These are phyloP conservation scores for Extremus antarcticus DNA, from an alignment of 495 filamentous ascomycete genomes.

Conservation along the genomic window DNA sequence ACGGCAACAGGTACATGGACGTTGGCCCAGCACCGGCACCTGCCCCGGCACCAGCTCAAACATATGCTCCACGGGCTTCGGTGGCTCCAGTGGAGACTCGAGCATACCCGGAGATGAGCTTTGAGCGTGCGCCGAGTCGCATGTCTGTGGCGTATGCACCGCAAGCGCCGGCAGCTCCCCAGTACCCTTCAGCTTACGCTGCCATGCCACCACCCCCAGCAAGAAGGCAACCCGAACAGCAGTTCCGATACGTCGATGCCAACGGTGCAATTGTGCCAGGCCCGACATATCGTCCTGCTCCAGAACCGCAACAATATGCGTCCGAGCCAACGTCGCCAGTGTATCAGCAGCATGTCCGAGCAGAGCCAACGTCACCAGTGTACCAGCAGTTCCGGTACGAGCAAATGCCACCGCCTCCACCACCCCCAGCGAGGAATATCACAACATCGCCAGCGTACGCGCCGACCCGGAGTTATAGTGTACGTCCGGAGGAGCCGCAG, in stretches of 20 bases:
- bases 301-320: constrained; percentile 1
- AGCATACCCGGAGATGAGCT: not conserved
- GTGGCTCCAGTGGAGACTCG: constrained; percentile 21
- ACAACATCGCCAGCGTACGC: constrained; percentile 10
- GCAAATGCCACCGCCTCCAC: constrained; percentile 3
- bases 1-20: constrained; percentile 29
- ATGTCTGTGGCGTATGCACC: not conserved
- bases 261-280: constrained; percentile 5
- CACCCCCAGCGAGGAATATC: not conserved
- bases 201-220: not conserved
- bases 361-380: constrained; percentile 12
- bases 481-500: constrained; percentile 9
- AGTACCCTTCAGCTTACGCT: not conserved
- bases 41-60: not conserved
- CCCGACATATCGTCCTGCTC: constrained; percentile 4
- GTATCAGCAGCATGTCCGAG: constrained; percentile 5
- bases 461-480: constrained; percentile 9
- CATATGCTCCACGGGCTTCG: constrained; percentile 18
- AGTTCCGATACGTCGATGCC: constrained; percentile 16
- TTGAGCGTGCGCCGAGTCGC: not conserved
- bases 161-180: not conserved
- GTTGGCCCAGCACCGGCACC: constrained; percentile 10
- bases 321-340: constrained; percentile 12
- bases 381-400: constrained; percentile 11
- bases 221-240: constrained; percentile 19